These are phyloP conservation scores for Microstroma glucosiphilum DNA, from an alignment of 1,284 basidiomycete species.

Conservation along the genomic window DNA sequence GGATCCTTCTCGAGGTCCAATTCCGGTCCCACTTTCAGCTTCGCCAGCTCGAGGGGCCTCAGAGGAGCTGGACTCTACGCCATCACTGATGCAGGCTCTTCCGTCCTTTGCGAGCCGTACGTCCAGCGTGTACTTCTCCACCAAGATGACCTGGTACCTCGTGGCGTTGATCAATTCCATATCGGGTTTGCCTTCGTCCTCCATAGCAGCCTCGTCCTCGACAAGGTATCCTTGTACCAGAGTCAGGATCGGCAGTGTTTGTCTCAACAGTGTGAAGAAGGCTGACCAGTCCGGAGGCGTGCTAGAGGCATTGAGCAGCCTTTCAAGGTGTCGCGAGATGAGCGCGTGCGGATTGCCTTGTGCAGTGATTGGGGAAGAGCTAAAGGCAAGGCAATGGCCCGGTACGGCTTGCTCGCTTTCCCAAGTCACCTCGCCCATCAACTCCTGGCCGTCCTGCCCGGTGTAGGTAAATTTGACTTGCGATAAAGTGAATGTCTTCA, in stretches of 20 bases:
- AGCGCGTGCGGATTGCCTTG: constrained; percentile 6
- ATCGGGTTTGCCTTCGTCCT: neutral
- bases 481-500: no score
- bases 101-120: neutral
- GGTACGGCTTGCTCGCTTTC: constrained; percentile 81
- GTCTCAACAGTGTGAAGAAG: constrained; percentile 57
- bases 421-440: constrained; percentile 60
- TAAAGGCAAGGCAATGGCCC: constrained; percentile 15
- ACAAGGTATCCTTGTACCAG: neutral
- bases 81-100: neutral
- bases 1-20: no score
- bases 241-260: neutral
- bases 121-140: neutral
- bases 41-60: no score
- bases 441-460: no score
- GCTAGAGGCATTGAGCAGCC: constrained; percentile 60
- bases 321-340: constrained; percentile 10
- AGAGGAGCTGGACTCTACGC: no score
- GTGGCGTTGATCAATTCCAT: constrained; percentile 1
- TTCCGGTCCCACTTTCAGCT: no score
- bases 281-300: constrained; percentile 63
- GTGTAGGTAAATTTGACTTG: no score
- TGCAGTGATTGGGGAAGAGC: constrained; percentile 11
- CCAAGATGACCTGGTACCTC: constrained; percentile 4
- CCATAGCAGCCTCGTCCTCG: neutral